phyloP scores from a whole-genome alignment of 2,329 filamentous ascomycete genomes.

The Monosporascus sp. region DNA sequence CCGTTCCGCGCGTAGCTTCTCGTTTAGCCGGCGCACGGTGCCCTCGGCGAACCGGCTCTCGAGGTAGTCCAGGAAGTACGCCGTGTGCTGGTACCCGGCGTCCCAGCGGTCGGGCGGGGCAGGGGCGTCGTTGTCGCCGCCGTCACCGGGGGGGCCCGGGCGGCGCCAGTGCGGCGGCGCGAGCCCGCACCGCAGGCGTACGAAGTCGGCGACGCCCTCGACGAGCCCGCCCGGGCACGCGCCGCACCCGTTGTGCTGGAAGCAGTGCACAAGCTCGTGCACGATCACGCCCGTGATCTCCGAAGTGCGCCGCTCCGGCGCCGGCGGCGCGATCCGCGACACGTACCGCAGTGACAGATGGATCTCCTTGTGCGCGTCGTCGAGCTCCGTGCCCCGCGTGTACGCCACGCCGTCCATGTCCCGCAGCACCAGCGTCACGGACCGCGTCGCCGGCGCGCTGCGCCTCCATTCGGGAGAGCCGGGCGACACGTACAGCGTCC shows the following conservation, averaged over 20 bases:
- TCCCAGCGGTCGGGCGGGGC: constrained; percentile 61
- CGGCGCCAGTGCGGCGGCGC: constrained; percentile 79
- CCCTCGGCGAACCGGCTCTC: constrained; percentile 60
- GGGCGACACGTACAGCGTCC: constrained; percentile 61
- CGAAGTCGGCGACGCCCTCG: constrained; percentile 92
- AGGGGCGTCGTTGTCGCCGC: constrained; percentile 4
- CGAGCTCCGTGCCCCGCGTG: constrained; percentile 73
- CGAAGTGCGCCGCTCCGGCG: constrained; percentile 33
- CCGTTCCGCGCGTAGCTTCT: constrained; percentile 53
- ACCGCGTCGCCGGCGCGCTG: constrained; percentile 59
- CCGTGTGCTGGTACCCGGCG: constrained; percentile 83
- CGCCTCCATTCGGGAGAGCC: constrained; percentile 29
- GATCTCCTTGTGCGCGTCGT: constrained; percentile 86
- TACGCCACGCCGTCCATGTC: constrained; percentile 83
- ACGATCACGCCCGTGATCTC: constrained; percentile 81
- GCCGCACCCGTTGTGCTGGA: constrained; percentile 64
- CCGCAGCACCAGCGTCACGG: constrained; percentile 76
- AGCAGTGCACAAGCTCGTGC: constrained; percentile 94
- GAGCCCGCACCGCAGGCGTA: constrained; percentile 67
- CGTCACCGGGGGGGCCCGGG: constrained; percentile 28
- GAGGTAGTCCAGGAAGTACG: constrained; percentile 83
- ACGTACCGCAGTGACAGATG: constrained; percentile 81
- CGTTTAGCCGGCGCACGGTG: constrained; percentile 60
- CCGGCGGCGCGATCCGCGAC: constrained; percentile 32
- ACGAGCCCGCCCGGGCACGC: constrained; percentile 70